Evolutionary conservation across 805 yeast species (phyloP).

Genomic region (Alloascoidea hylecoeti): DNA sequence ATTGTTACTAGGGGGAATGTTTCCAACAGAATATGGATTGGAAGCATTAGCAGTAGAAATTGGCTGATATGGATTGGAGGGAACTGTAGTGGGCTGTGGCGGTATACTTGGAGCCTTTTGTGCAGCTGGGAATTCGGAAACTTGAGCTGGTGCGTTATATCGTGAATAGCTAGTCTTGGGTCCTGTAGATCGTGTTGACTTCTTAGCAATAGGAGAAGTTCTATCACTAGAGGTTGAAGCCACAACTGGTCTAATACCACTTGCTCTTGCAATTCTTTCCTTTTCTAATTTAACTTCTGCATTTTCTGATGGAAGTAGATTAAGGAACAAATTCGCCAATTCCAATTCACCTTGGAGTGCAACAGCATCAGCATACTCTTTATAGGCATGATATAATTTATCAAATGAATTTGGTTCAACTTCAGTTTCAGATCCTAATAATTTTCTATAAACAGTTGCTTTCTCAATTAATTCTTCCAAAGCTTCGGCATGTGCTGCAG

Average conservation of each 20-base stretch:
- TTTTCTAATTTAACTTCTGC: constrained; percentile 61
- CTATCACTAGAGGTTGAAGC: constrained; percentile 3
- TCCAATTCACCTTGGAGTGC: constrained; percentile 78
- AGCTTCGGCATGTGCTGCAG: constrained; percentile 76
- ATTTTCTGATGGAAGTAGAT: constrained; percentile 57
- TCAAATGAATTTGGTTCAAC: constrained; percentile 11
- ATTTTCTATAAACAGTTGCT: constrained; percentile 57
- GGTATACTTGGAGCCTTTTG: too few species aligned
- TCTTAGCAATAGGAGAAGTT: constrained; percentile 8
- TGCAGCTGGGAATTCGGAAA: constrained; percentile 1
- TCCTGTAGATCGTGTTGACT: constrained; percentile 5
- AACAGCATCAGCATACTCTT: constrained; percentile 72
- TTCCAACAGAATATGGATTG: constrained; percentile 6
- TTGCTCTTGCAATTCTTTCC: constrained; percentile 65
- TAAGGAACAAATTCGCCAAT: constrained; percentile 58
- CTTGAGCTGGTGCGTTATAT: constrained; percentile 11
- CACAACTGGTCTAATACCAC: too few species aligned
- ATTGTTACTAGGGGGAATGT: constrained; percentile 8
- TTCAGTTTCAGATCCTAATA: constrained; percentile 19
- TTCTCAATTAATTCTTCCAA: constrained; percentile 75
- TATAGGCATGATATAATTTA: constrained; percentile 41
- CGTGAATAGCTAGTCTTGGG: constrained; percentile 9
- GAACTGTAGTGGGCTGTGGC: too few species aligned
- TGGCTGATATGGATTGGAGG: constrained; percentile 3
- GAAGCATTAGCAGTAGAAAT: constrained; percentile 7